Conservation (phyloP, 2,329 filamentous ascomycete genomes). For the Aspergillus glaucus region DNA sequence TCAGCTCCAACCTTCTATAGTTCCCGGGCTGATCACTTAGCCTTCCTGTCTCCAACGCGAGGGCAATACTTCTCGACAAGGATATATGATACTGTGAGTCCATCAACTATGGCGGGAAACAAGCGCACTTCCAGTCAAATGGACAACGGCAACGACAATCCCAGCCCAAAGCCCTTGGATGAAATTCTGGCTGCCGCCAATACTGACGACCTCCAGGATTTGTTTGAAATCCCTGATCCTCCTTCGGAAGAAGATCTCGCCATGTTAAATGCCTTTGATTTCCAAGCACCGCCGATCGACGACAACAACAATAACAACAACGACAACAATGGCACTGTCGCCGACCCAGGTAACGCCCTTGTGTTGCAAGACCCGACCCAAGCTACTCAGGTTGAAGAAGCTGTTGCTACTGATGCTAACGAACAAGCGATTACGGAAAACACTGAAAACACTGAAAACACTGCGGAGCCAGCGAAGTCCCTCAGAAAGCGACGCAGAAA, state of each 20-base stretch:
- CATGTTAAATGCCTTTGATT: neutral
- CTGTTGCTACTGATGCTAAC: neutral
- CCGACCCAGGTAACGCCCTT: neutral
- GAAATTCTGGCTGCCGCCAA: neutral
- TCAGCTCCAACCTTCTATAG: no score
- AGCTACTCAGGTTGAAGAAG: neutral
- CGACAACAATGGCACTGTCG: neutral
- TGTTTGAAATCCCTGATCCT: neutral
- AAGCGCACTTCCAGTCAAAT: neutral
- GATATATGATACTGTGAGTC: neutral
- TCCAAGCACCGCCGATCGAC: neutral
- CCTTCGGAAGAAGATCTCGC: no score
- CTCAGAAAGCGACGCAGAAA: neutral
- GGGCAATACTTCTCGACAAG: neutral
- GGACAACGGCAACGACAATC: neutral
- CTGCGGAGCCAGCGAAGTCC: neutral
- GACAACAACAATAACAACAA: neutral
- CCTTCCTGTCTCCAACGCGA: no score
- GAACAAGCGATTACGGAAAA: neutral
- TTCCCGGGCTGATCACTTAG: no score
- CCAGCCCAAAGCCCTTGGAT: neutral
- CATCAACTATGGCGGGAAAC: neutral
- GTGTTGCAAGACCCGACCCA: no score
- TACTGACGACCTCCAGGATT: neutral
- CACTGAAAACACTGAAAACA: neutral